phyloP scores from a whole-genome alignment of 1,284 basidiomycete genomes.

The Ganoderma lingzhi region DNA sequence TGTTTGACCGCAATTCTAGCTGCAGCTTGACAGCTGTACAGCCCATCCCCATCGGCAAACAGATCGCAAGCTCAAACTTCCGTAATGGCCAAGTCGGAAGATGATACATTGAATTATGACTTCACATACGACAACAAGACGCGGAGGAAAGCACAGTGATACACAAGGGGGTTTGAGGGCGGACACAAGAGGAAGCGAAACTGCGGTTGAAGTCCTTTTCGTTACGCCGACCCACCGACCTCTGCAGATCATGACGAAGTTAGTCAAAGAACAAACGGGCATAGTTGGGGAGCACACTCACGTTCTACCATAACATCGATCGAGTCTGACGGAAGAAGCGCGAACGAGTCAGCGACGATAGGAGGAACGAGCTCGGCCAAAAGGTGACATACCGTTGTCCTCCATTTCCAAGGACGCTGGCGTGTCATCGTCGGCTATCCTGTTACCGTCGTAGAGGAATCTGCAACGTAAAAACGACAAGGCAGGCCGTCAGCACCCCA shows the following conservation, averaged over 20 bases:
- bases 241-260: conserved; percentile 35
- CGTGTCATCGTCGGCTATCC: conserved; percentile 88
- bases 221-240: conserved; percentile 46
- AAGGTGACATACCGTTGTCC: conserved; percentile 69
- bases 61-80: neutral
- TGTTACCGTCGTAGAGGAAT: conserved; percentile 86
- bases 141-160: conserved; percentile 26
- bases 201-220: conserved; percentile 15
- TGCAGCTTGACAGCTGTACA: no score
- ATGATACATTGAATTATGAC: conserved; percentile 34
- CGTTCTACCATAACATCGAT: conserved; percentile 95
- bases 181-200: conserved; percentile 4
- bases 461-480: conserved; percentile 48
- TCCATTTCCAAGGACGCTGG: conserved; percentile 88
- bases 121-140: conserved; percentile 35
- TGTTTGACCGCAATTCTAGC: no score
- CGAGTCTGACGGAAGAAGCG: conserved; percentile 62
- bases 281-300: conserved; percentile 52
- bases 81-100: neutral
- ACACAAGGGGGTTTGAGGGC: conserved; percentile 16
- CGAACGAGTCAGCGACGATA: conserved; percentile 12
- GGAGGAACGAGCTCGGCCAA: neutral
- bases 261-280: conserved; percentile 3
- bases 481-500: conserved; percentile 5
- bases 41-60: no score